Base-by-base conservation (phyloP, 345 rosid genomes). In the Salix koriyanagi region DNA sequence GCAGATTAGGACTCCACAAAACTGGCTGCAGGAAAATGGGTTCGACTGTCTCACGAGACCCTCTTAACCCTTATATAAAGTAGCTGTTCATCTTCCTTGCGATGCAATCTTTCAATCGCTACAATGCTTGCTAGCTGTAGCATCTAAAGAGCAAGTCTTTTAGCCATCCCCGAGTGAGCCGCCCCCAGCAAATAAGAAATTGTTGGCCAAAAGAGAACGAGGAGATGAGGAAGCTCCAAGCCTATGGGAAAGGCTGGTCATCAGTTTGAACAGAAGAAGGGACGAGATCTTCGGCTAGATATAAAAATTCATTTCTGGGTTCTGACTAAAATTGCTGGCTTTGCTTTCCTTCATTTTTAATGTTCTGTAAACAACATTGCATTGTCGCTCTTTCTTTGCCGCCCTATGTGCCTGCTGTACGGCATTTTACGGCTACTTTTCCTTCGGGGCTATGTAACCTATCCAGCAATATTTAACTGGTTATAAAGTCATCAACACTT, bases 11-110 rank as follows among this genome's bases (percentile, higher is more conserved):
- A 74, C 88, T 80, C 75, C 87, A 32, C 86, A 86, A 80, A 85
- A 79, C 80, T 91, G 94, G 96, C 86, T 86, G 85, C 93, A 90
- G 82, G 85, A 82, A 73, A 89, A 88, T 84, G 89, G 87, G 79
- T 86, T 87, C 76, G 86, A 81, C 71, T 76, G 88, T 73, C 74
- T 86, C 65, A 81, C 79, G 77, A 88, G 90, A 82, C 90, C 90
- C 61, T 86, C 83, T 48, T 75, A 71, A 78, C 72, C 69, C 28
- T 23, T 56, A 4, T 32, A 26, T 52, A 30, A 60, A 78, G 77
- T 48, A 71, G 82, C 79, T 79, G 25, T 67, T 54, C 32, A 26
- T 44, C 12, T 48, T 68, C 32, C 48, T 68, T 12, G 46, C 52
- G 12, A 41, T 18, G 42, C 15, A 19, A 36, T 68, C 44, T 36